Evolutionary conservation across 345 rosid genomes (phyloP).

Genomic region (Linum tenue): DNA sequence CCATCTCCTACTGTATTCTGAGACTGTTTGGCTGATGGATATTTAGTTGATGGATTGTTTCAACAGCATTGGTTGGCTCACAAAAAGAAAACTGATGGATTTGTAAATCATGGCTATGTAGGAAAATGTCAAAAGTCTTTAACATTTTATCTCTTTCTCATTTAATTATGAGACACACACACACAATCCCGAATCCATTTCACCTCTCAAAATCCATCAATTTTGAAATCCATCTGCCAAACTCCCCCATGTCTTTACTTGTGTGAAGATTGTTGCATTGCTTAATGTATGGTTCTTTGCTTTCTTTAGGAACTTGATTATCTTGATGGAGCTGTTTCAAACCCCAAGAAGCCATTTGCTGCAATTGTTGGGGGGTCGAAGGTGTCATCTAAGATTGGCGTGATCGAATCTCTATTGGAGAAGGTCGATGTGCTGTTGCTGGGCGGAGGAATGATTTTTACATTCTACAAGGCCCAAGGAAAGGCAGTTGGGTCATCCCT

Average conservation of each 20-base stretch:
- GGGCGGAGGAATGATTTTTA: constrained; percentile 98
- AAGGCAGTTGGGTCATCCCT: constrained; percentile 72
- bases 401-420: constrained; percentile 78
- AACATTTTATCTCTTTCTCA: too few relatives aligned
- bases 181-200: too few relatives aligned
- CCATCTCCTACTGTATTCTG: too few relatives aligned
- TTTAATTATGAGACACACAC: too few relatives aligned
- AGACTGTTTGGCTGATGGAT: neutral
- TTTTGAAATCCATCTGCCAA: too few relatives aligned
- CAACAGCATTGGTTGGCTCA: neutral
- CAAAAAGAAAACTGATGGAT: too few relatives aligned
- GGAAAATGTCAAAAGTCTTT: too few relatives aligned
- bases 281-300: constrained; percentile 1
- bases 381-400: constrained; percentile 90
- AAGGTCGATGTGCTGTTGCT: constrained; percentile 73
- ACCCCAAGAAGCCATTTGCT: constrained; percentile 90
- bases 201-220: too few relatives aligned
- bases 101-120: too few relatives aligned
- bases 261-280: neutral
- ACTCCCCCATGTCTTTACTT: neutral
- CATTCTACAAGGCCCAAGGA: constrained; percentile 98
- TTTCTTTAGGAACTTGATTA: constrained; percentile 73
- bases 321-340: constrained; percentile 89
- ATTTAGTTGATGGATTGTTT: too few relatives aligned
- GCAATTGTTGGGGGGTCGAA: constrained; percentile 94